Conservation (phyloP, 139 green algal species). For the Closterium sp. region DNA sequence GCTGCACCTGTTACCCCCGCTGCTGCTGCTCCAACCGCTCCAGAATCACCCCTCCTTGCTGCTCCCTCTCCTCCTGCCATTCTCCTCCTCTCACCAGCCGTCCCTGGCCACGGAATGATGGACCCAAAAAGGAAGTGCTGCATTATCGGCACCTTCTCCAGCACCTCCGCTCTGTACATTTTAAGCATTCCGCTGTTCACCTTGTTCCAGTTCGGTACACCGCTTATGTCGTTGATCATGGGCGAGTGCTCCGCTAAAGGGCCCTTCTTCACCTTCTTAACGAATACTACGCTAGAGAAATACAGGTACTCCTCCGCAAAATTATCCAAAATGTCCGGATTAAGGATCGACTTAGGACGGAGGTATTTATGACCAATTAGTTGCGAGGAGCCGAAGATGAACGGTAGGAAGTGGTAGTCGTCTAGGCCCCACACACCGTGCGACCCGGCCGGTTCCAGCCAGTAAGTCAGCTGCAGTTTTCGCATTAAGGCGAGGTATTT, state of each 20-base stretch:
- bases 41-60: neutral
- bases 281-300: slow-evolving; percentile 58
- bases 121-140: slow-evolving; percentile 84
- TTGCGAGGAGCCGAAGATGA: slow-evolving; percentile 84
- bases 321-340: slow-evolving; percentile 62
- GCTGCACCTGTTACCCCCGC: neutral
- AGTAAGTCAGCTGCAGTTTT: slow-evolving; percentile 75
- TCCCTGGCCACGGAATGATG: slow-evolving; percentile 35
- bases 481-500: slow-evolving; percentile 90
- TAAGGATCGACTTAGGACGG: slow-evolving; percentile 78
- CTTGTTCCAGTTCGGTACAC: slow-evolving; percentile 84
- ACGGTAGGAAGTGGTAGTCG: slow-evolving; percentile 98
- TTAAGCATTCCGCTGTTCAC: slow-evolving; percentile 86
- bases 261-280: slow-evolving; percentile 86
- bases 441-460: slow-evolving; percentile 91
- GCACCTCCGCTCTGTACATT: slow-evolving; percentile 96
- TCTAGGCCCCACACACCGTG: slow-evolving; percentile 97
- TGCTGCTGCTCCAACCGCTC: neutral
- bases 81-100: neutral
- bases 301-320: slow-evolving; percentile 85
- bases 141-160: slow-evolving; percentile 98
- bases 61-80: neutral
- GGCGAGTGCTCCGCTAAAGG: slow-evolving; percentile 88
- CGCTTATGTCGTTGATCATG: slow-evolving; percentile 92
- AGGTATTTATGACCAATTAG: slow-evolving; percentile 77